phyloP scores from a whole-genome alignment of 345 rosid genomes.

The Moricandia arvensis region DNA sequence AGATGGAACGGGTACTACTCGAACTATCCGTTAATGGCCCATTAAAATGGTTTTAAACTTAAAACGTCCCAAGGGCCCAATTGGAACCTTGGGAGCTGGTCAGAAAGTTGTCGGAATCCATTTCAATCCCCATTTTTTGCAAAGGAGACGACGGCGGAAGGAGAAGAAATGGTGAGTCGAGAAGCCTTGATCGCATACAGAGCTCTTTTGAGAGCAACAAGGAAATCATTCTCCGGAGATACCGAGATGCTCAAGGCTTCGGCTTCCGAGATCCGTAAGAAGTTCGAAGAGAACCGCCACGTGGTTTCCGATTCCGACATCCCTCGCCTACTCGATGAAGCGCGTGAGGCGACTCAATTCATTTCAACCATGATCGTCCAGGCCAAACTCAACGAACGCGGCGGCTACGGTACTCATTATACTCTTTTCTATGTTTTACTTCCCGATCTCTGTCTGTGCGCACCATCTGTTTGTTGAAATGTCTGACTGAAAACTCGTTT shows the following conservation, averaged over 20 bases:
- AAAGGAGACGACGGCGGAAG: slow-evolving; percentile 14
- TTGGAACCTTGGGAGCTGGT: not conserved
- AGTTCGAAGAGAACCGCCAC: slow-evolving; percentile 76
- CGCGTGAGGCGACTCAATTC: slow-evolving; percentile 73
- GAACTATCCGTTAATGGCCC: not conserved
- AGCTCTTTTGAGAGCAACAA: slow-evolving; percentile 63
- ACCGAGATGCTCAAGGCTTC: slow-evolving; percentile 67
- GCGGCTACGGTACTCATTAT: slow-evolving; percentile 61
- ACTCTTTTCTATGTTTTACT: not conserved
- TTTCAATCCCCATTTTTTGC: not conserved
- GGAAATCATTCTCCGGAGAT: slow-evolving; percentile 78
- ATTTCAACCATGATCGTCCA: slow-evolving; percentile 89
- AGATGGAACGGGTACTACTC: not conserved
- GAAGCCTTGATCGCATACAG: slow-evolving; percentile 68
- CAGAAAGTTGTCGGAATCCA: slow-evolving; percentile 8
- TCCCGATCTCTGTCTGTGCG: not conserved
- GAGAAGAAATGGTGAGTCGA: slow-evolving; percentile 45
- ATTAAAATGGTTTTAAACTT: not conserved
- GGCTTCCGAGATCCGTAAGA: slow-evolving; percentile 64
- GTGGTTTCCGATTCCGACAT: slow-evolving; percentile 60
- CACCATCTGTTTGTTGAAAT: slow-evolving; percentile 43
- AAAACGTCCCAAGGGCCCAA: not conserved
- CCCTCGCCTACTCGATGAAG: slow-evolving; percentile 72
- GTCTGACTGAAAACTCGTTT: not conserved
- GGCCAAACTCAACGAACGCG: slow-evolving; percentile 85